Base-by-base conservation (phyloP, 805 yeast genomes). In the Wickerhamiella alocasiicola region DNA sequence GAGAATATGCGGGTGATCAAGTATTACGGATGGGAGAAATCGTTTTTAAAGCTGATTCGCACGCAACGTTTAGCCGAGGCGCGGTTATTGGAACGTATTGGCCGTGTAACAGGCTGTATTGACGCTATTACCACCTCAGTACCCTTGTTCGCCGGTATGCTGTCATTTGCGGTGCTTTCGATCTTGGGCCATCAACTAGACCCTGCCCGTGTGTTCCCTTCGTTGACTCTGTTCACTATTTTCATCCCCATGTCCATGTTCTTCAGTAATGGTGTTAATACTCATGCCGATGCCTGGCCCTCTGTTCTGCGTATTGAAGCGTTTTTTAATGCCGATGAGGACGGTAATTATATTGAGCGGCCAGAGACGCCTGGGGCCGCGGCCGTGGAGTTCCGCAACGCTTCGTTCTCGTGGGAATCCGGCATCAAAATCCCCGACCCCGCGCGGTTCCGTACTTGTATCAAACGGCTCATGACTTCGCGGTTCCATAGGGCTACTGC, bases 11-110 rank as follows among this genome's bases (percentile, higher is more conserved):
- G 81, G 53, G 70, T 79, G 55, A 81, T 87, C 59, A 87, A 87
- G 63, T 81, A 71, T 56, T 87, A 85, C 56, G 82, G 93, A 1
- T 87, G 95, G 95, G 96, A 87, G 60, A 67, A 66, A 24, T 85
- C 95, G 1, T 87, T 83, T 55, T 66, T 67, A 41, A 57, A 67
- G 9, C 63, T 68, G 39, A 68, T 87, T 26, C 54, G 72, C n/a
- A 67, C 64, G 9, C 65, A 73, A 19, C 72, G 96, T 55, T 51
- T 54, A 0, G 54, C 62, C 15, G 97, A 87, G 60, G 77, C 81
- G 71, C 50, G 54, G 4, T 63, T 66, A 36, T 69, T 87, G 44
- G 68, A 75, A 46, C 65, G 61, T 41, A 71, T 83, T 65, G 87
- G 81, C 52, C 64, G 76, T 31, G 56, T 73, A 21, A 73, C 87